phyloP scores from a whole-genome alignment of 768 basidiomycete genomes.

The Hemileccinum rubropunctum region DNA sequence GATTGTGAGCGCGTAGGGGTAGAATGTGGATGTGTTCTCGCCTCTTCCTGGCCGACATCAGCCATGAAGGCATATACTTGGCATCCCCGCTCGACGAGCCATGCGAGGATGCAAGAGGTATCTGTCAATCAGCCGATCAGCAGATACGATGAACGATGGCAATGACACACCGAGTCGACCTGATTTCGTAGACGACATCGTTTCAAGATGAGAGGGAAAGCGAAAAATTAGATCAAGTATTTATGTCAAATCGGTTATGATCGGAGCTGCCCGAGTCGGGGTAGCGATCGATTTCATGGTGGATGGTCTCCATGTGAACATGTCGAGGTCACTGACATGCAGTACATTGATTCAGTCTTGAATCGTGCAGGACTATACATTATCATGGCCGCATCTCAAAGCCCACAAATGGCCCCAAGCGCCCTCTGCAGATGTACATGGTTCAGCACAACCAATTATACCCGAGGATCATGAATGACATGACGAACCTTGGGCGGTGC shows the following conservation, averaged over 20 bases:
- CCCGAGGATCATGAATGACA: no score
- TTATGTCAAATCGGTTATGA: not conserved
- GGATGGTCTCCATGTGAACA: not conserved
- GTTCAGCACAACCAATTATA: no score
- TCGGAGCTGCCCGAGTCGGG: not conserved
- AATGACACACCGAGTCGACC: constrained; percentile 41
- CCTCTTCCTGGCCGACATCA: constrained; percentile 91
- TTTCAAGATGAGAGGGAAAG: not conserved
- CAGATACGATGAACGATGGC: no score
- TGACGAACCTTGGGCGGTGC: no score
- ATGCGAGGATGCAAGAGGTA: constrained; percentile 70
- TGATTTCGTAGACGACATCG: constrained; percentile 34
- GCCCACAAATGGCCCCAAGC: no score
- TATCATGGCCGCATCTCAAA: no score
- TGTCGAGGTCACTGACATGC: no score
- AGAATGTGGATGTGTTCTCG: constrained; percentile 23
- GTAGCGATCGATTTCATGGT: no score
- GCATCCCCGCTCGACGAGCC: constrained; percentile 67
- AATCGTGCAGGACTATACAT: no score
- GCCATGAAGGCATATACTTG: constrained; percentile 98
- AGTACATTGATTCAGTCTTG: no score
- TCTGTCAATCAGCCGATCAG: no score
- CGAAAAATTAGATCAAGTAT: not conserved
- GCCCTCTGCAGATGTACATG: no score
- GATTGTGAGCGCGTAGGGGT: constrained; percentile 3